These are phyloP conservation scores for Hortiboletus flavorubellus DNA, from an alignment of 768 basidiomycete genomes.

Conservation along the genomic window DNA sequence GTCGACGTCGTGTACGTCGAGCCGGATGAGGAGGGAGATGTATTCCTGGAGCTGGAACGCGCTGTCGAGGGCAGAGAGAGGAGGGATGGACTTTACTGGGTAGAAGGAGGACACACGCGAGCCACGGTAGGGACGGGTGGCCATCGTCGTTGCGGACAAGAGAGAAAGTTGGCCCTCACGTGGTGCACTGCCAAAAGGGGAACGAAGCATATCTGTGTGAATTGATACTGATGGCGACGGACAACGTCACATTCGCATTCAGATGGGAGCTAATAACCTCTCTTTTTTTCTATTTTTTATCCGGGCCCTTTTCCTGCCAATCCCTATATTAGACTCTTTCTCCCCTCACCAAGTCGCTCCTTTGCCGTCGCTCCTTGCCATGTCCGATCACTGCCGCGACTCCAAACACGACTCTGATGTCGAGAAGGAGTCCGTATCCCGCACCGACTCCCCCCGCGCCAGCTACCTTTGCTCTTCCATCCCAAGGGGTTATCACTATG, in stretches of 20 bases:
- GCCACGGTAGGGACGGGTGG: slow-evolving; percentile 62
- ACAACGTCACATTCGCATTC: slow-evolving; percentile 4
- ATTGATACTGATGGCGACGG: neutral
- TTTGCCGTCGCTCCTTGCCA: slow-evolving; percentile 10
- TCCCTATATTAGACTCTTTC: slow-evolving; percentile 15
- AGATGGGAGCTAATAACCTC: neutral
- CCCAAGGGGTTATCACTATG: slow-evolving; percentile 28
- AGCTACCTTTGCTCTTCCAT: neutral
- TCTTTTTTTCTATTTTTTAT: neutral
- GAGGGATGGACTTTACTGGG: slow-evolving; percentile 66
- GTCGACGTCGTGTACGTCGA: slow-evolving; percentile 86
- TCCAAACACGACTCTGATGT: slow-evolving; percentile 23
- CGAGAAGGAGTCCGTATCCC: slow-evolving; percentile 29
- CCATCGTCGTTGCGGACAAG: neutral
- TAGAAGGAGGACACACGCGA: slow-evolving; percentile 80
- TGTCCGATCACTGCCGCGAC: slow-evolving; percentile 23
- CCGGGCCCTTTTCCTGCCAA: neutral
- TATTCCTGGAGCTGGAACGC: slow-evolving; percentile 96
- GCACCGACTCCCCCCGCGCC: slow-evolving; percentile 9
- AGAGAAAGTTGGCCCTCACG: slow-evolving; percentile 8
- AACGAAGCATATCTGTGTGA: neutral
- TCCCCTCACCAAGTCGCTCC: slow-evolving; percentile 2
- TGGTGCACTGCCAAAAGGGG: slow-evolving; percentile 6
- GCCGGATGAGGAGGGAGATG: slow-evolving; percentile 80
- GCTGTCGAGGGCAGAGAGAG: slow-evolving; percentile 75